Evolutionary conservation across 305 asterid genomes (phyloP).

Genomic region (Ilex paraguariensis): DNA sequence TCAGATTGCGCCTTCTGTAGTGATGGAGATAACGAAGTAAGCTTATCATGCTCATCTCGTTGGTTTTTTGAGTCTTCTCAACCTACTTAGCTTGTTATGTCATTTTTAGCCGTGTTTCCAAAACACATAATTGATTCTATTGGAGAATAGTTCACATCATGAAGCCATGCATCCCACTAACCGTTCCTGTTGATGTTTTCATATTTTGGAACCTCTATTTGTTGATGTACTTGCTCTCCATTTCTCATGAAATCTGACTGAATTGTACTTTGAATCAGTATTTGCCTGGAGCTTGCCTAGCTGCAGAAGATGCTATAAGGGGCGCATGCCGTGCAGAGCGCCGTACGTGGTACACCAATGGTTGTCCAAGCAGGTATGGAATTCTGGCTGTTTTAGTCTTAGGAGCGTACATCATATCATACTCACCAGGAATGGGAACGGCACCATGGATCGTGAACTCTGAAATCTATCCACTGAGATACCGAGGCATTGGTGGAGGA

Average conservation of each 20-base stretch:
- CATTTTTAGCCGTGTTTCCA: no score
- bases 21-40: slow-evolving; percentile 42
- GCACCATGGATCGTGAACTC: slow-evolving; percentile 85
- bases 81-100: neutral
- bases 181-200: no score
- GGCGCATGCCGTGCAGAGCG: slow-evolving; percentile 31
- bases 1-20: slow-evolving; percentile 61
- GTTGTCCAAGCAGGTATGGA: slow-evolving; percentile 74
- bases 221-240: neutral
- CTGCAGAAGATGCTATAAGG: slow-evolving; percentile 16
- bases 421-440: slow-evolving; percentile 80
- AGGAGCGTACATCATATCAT: slow-evolving; percentile 63
- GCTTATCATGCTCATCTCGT: slow-evolving; percentile 10
- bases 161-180: no score
- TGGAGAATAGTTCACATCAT: no score
- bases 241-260: neutral
- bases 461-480: slow-evolving; percentile 66
- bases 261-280: slow-evolving; percentile 20
- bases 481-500: slow-evolving; percentile 77
- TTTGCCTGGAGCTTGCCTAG: slow-evolving; percentile 62
- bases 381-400: slow-evolving; percentile 52
- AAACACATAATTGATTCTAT: no score
- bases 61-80: neutral
- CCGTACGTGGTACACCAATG: slow-evolving; percentile 65
- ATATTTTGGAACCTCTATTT: no score